Evolutionary conservation across 768 basidiomycete genomes (phyloP).

Genomic region (Cystofilobasidium macerans): DNA sequence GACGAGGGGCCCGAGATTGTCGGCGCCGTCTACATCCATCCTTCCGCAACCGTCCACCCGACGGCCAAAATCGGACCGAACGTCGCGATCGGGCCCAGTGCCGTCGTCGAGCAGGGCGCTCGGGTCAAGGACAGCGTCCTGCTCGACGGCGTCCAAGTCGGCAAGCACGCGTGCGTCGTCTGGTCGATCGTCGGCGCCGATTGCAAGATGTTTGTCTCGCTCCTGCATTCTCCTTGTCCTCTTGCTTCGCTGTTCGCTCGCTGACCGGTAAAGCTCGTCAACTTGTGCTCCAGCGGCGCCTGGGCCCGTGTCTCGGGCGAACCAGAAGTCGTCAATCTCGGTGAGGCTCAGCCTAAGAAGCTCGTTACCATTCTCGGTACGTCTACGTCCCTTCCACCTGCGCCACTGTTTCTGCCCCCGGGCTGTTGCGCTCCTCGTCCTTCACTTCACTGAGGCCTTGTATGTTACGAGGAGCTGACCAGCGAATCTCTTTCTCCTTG

Average conservation of each 20-base stretch:
- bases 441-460: too few species aligned
- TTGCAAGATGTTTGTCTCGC: slow-evolving; percentile 35
- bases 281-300: slow-evolving; percentile 29
- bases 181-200: slow-evolving; percentile 40
- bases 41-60: slow-evolving; percentile 39
- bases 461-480: background rate
- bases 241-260: background rate
- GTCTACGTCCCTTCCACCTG: slow-evolving; percentile 17
- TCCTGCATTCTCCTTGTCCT: background rate
- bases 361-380: slow-evolving; percentile 41
- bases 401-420: background rate
- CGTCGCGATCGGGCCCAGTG: slow-evolving; percentile 36
- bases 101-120: slow-evolving; percentile 38
- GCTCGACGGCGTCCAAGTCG: slow-evolving; percentile 39
- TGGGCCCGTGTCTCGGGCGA: slow-evolving; percentile 43
- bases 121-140: slow-evolving; percentile 42
- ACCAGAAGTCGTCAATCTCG: slow-evolving; percentile 26
- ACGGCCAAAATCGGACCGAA: slow-evolving; percentile 43
- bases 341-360: slow-evolving; percentile 37
- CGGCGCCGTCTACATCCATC: slow-evolving; percentile 41
- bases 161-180: slow-evolving; percentile 38
- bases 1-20: slow-evolving; percentile 34
- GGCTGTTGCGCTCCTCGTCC: too few species aligned
- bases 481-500: background rate
- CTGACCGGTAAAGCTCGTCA: background rate